These are phyloP conservation scores for Rostrohypoxylon terebratum DNA, from an alignment of 495 filamentous ascomycete genomes.

Conservation along the genomic window DNA sequence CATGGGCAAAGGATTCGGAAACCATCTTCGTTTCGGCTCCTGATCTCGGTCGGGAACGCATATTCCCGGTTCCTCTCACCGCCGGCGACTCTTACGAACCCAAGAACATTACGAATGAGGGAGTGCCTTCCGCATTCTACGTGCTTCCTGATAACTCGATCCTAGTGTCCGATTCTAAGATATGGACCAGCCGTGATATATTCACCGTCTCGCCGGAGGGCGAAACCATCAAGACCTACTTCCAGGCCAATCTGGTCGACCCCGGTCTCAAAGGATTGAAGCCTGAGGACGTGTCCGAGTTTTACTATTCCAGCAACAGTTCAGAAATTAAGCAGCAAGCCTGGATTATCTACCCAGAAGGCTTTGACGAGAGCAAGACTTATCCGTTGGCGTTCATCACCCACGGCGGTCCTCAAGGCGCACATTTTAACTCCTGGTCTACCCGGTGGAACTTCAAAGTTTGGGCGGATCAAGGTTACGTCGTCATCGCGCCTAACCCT, in stretches of 20 bases:
- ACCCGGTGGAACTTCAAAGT: constrained; percentile 81
- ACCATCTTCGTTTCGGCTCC: constrained; percentile 66
- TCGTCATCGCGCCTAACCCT: constrained; percentile 77
- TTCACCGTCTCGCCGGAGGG: constrained; percentile 49
- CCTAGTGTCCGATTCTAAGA: constrained; percentile 68
- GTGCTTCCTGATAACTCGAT: constrained; percentile 61
- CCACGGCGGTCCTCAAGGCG: constrained; percentile 80
- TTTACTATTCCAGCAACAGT: constrained; percentile 70
- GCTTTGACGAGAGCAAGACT: constrained; percentile 71
- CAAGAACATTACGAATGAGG: constrained; percentile 66
- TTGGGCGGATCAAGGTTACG: constrained; percentile 80
- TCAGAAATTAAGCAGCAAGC: constrained; percentile 69
- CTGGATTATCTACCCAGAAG: constrained; percentile 75
- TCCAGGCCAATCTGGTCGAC: constrained; percentile 50
- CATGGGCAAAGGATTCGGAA: constrained; percentile 68
- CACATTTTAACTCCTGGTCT: constrained; percentile 68
- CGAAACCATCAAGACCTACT: constrained; percentile 44
- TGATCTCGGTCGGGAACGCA: constrained; percentile 66
- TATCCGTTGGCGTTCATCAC: constrained; percentile 79
- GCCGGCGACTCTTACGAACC: constrained; percentile 59
- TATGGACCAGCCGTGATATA: constrained; percentile 65
- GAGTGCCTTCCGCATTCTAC: constrained; percentile 64
- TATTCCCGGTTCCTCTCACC: constrained; percentile 65
- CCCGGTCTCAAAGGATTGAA: constrained; percentile 65
- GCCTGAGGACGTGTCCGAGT: constrained; percentile 50